Evolutionary conservation across 345 rosid genomes (phyloP).

Genomic region (Passiflora organensis): DNA sequence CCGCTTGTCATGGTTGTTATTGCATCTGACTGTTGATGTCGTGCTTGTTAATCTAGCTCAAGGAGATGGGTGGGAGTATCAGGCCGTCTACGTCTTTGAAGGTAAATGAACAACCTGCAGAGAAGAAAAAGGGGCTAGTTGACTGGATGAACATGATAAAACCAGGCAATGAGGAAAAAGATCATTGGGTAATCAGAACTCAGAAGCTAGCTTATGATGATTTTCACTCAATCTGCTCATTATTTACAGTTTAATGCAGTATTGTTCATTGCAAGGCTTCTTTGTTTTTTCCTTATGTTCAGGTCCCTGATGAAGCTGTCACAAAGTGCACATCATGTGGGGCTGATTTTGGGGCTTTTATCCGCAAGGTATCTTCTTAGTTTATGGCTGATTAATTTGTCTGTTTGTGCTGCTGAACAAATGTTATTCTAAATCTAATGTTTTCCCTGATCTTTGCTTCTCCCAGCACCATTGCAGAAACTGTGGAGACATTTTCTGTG

Average conservation of each 20-base stretch:
- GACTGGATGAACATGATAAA: slow-evolving; percentile 91
- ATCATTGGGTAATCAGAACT: slow-evolving; percentile 59
- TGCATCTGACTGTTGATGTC: background rate
- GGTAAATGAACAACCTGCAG: slow-evolving; percentile 55
- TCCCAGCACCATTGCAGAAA: slow-evolving; percentile 98
- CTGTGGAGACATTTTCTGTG: slow-evolving; percentile 98
- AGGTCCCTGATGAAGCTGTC: slow-evolving; percentile 98
- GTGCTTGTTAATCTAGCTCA: slow-evolving; percentile 40
- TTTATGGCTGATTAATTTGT: background rate
- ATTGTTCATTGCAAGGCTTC: no score
- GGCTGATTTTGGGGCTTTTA: slow-evolving; percentile 85
- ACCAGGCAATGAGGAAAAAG: slow-evolving; percentile 94
- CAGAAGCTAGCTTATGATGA: background rate
- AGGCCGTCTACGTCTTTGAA: slow-evolving; percentile 52
- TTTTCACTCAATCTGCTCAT: background rate
- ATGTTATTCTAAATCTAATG: slow-evolving; percentile 2
- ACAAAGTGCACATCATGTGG: slow-evolving; percentile 79
- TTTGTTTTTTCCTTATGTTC: background rate
- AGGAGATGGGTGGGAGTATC: slow-evolving; percentile 88
- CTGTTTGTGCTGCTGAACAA: background rate
- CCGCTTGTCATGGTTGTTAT: background rate
- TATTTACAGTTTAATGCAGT: no score
- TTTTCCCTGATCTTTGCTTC: background rate
- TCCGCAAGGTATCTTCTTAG: slow-evolving; percentile 50
- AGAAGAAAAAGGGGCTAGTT: slow-evolving; percentile 69